Base-by-base conservation (phyloP, 176 grass and related monocot species). In the Pontederia crassipes region DNA sequence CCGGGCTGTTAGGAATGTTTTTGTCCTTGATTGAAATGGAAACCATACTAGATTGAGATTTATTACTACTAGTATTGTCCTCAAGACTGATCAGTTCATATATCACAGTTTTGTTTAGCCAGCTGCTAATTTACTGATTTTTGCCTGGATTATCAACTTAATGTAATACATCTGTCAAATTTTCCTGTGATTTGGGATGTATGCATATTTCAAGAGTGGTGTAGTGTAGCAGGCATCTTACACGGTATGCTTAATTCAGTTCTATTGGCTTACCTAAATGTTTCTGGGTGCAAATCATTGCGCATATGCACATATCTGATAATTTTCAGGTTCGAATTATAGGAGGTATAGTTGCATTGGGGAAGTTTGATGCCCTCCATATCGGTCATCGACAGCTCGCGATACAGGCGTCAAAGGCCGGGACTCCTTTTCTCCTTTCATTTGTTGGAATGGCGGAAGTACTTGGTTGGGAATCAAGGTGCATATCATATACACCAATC, bases 341-440 rank as follows among this genome's bases (percentile, higher is more conserved):
- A 98, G 93, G 75, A 80, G 93, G 87, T 64, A 89, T 98, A 71
- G 93, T 98, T 29, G 93, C 93, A 28, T 82, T 98, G 71, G 93
- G 87, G n/a, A 98, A 98, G 54, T 98, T 98, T 79, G 93, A 98
- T 78, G 93, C 93, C 32, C 87, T 98, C 74, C 93, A 98, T 35
- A 98, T 92, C 55, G 87, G 93, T 48, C 93, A 98, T 71, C 73
- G 87, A 27, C 81, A 98, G 75, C 67, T 98, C 52, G 93, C 84
- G 61, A 86, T 83, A 71, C 81, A 98, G 49, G 84, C 93, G 69
- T 92, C 93, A 68, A 85, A 86, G 71, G 77, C 74, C 46, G 93
- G 87, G 54, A 70, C 57, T 77, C 93, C 93, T 57, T 92, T 92
- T 74, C 87, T 98, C 64, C 79, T 98, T 63, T 98, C 93, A 69